Conservation (phyloP, 2,329 filamentous ascomycete species). For the Pleurostoma richardsiae region DNA sequence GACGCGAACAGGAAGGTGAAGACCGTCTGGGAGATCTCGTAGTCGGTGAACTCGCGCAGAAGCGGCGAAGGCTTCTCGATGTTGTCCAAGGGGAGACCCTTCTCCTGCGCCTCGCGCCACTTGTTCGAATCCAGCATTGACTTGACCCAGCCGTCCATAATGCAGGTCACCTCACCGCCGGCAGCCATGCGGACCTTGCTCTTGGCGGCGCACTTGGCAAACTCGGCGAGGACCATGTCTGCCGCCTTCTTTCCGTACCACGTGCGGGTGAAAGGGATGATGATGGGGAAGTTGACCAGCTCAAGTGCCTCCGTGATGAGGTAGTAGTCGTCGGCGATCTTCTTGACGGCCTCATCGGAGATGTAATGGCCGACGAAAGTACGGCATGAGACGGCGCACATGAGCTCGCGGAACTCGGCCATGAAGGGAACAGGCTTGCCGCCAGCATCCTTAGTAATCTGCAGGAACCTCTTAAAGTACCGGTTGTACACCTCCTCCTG, state of each 20-base stretch:
- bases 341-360: constrained; percentile 82
- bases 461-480: constrained; percentile 77
- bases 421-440: constrained; percentile 83
- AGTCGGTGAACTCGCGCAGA: constrained; percentile 82
- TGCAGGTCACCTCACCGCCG: constrained; percentile 81
- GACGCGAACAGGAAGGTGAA: constrained; percentile 98
- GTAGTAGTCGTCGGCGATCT: constrained; percentile 95
- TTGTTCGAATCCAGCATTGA: constrained; percentile 79
- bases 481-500: constrained; percentile 88
- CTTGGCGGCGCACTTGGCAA: constrained; percentile 87
- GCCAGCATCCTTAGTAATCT: constrained; percentile 66
- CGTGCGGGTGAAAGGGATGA: constrained; percentile 88
- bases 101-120: constrained; percentile 74
- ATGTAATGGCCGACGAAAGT: constrained; percentile 98
- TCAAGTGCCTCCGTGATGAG: constrained; percentile 93
- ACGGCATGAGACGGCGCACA: constrained; percentile 90
- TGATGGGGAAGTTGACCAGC: constrained; percentile 97
- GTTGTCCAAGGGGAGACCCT: constrained; percentile 62
- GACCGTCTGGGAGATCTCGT: constrained; percentile 86
- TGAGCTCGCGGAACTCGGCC: constrained; percentile 86
- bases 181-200: constrained; percentile 88
- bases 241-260: constrained; percentile 97
- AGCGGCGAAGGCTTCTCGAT: constrained; percentile 78
- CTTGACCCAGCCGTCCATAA: constrained; percentile 93
- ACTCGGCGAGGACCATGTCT: constrained; percentile 86